Percentiles rank a stretch among this genome's conserved stretches.
Conservation (phyloP, 78 protist species). For the Trichosphaerium sp. region DNA sequence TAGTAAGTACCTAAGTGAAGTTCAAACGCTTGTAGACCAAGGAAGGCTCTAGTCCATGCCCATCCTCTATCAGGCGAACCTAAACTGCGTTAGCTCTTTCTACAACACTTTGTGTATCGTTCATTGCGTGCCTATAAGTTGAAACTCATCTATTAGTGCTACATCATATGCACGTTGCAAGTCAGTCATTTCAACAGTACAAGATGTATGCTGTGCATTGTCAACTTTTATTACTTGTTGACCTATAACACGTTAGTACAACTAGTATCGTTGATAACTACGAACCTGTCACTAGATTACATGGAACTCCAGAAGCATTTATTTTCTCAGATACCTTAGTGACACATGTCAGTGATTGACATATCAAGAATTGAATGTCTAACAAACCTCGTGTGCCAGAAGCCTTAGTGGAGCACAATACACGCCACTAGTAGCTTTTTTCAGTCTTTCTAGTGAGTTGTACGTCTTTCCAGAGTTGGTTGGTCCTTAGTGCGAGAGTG, state of each 20-base stretch:
- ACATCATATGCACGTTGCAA: slow-evolving; percentile 21
- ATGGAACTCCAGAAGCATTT: background rate
- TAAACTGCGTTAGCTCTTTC: no score
- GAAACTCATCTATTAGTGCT: slow-evolving; percentile 81
- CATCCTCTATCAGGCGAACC: slow-evolving; percentile 57
- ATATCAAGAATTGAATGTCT: no score
- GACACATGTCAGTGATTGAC: no score
- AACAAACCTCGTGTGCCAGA: slow-evolving; percentile 33
- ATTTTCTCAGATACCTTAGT: slow-evolving; percentile 26
- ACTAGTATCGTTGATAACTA: background rate
- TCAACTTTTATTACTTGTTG: background rate
- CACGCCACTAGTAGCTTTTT: slow-evolving; percentile 20
- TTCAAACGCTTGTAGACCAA: slow-evolving; percentile 64
- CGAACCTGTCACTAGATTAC: slow-evolving; percentile 29
- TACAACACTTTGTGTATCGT: background rate
- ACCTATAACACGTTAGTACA: no score
- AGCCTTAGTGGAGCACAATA: slow-evolving; percentile 50
- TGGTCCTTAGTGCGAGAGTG: no score
- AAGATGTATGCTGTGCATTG: slow-evolving; percentile 24
- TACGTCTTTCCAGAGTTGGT: slow-evolving; percentile 49
- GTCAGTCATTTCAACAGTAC: slow-evolving; percentile 67
- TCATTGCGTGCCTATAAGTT: slow-evolving; percentile 21
- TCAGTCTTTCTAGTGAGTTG: slow-evolving; percentile 19
- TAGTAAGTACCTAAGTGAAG: slow-evolving; percentile 74
- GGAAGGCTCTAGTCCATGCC: slow-evolving; percentile 79